Evolutionary conservation across 768 basidiomycete species (phyloP).

Genomic region (Leccinum uliginosum): DNA sequence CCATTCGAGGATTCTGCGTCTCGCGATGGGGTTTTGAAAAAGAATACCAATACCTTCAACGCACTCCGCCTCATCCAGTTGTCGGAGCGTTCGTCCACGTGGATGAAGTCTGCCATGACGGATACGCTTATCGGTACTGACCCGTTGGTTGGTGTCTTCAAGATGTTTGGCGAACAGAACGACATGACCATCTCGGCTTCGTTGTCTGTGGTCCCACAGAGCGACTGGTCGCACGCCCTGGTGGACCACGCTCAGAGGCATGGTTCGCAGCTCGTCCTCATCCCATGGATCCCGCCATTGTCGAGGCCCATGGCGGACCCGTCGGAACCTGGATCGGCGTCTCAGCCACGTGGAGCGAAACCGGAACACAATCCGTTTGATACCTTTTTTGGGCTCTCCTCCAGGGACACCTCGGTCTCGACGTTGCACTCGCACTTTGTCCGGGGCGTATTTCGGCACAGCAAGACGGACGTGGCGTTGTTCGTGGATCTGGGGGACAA

Average conservation of each 20-base stretch:
- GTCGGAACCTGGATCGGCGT: constrained; percentile 20
- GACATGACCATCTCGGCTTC: constrained; percentile 60
- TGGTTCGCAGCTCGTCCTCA: constrained; percentile 67
- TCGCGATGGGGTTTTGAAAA: background rate
- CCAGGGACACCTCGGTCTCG: constrained; percentile 46
- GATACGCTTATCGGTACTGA: constrained; percentile 68
- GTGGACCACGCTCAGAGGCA: constrained; percentile 52
- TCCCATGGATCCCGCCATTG: constrained; percentile 73
- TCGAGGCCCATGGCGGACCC: constrained; percentile 25
- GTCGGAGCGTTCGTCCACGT: constrained; percentile 81
- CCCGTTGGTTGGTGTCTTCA: constrained; percentile 67
- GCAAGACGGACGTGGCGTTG: constrained; percentile 72
- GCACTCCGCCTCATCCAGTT: constrained; percentile 88
- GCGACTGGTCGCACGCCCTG: constrained; percentile 69
- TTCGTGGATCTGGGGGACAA: constrained; percentile 69
- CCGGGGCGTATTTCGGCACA: constrained; percentile 71
- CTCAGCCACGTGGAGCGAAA: constrained; percentile 10
- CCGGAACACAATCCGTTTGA: constrained; percentile 66
- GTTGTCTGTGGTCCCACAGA: constrained; percentile 71
- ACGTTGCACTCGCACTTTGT: constrained; percentile 79
- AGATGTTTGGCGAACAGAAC: constrained; percentile 73
- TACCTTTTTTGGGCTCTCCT: constrained; percentile 59
- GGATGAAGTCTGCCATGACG: constrained; percentile 76
- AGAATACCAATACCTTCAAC: constrained; percentile 40
- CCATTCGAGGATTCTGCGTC: constrained; percentile 7